These are phyloP conservation scores for Conoideocrella luteorostrata DNA, from an alignment of 2,329 filamentous ascomycete genomes.

Conservation along the genomic window DNA sequence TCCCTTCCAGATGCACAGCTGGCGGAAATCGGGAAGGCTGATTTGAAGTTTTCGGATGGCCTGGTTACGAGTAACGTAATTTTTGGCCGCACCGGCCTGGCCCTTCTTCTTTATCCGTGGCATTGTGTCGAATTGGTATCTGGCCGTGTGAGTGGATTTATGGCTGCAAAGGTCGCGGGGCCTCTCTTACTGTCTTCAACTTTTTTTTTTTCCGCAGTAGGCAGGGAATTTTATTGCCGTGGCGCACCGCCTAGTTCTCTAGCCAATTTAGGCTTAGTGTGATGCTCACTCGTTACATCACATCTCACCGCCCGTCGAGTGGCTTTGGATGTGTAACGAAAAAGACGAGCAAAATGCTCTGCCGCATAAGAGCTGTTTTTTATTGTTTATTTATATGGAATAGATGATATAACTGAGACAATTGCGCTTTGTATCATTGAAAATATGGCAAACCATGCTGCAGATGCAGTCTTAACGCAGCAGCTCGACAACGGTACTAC, in stretches of 20 bases:
- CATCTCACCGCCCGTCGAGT: constrained; percentile 19
- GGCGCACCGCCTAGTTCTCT: constrained; percentile 19
- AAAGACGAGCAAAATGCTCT: neutral
- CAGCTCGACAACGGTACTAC: too few species aligned
- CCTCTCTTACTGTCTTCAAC: constrained; percentile 19
- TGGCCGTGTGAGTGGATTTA: constrained; percentile 10
- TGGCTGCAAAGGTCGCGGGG: constrained; percentile 24
- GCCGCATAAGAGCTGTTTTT: too few species aligned
- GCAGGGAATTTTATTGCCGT: constrained; percentile 29
- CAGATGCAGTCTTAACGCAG: too few species aligned
- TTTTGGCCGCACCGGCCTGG: constrained; percentile 86
- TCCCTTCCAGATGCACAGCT: constrained; percentile 98
- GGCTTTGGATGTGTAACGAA: neutral
- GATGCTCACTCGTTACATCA: neutral
- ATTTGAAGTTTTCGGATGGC: constrained; percentile 97
- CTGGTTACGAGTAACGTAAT: constrained; percentile 96
- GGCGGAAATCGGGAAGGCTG: constrained; percentile 92
- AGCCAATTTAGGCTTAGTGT: constrained; percentile 12
- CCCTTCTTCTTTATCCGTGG: constrained; percentile 87
- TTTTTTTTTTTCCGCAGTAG: constrained; percentile 22
- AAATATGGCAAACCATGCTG: too few species aligned
- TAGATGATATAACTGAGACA: too few species aligned
- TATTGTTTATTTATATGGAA: too few species aligned
- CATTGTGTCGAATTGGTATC: constrained; percentile 39
- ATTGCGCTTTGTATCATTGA: too few species aligned